Percentiles rank a stretch among this genome's conserved stretches.
phyloP scores from a whole-genome alignment of 192 early-diverging fungal species.

The Backusella tarrabulga region DNA sequence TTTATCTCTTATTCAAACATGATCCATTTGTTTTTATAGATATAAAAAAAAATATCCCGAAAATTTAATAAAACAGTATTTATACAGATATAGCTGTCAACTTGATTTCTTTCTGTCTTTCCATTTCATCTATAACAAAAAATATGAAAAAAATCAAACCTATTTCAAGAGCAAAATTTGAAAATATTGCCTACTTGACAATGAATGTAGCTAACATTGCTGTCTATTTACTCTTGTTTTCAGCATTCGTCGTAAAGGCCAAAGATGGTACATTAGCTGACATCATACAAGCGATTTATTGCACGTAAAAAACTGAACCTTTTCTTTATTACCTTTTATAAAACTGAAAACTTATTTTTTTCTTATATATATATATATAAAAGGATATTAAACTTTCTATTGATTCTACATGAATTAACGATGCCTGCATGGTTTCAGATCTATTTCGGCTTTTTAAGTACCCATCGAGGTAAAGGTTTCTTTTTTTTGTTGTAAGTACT shows the following conservation, averaged over 20 bases:
- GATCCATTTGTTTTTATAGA: not conserved
- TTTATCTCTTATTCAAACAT: not conserved
- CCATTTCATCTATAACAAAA: not conserved
- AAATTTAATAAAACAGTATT: not conserved
- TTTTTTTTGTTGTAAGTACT: slow-evolving; percentile 18
- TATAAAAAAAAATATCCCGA: not conserved
- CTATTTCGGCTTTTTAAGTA: slow-evolving; percentile 21
- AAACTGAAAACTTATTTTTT: not conserved
- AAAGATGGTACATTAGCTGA: slow-evolving; percentile 12
- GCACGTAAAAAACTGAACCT: not conserved
- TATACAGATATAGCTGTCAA: too few species aligned
- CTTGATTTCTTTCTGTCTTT: not conserved
- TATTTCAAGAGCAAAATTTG: slow-evolving; percentile 12
- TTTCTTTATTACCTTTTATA: not conserved
- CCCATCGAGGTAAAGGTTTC: slow-evolving; percentile 20
- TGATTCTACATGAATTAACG: slow-evolving; percentile 21
- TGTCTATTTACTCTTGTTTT: not conserved
- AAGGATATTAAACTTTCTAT: slow-evolving; percentile 9
- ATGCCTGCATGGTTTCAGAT: not conserved
- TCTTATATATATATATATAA: not conserved
- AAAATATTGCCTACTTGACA: not conserved
- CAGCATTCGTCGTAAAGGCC: slow-evolving; percentile 6
- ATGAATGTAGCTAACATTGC: slow-evolving; percentile 5
- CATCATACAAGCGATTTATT: slow-evolving; percentile 15
- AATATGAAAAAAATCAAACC: not conserved